These are phyloP conservation scores for Acanthochlamys bracteata DNA, from an alignment of 106 monocot genomes.

Conservation along the genomic window DNA sequence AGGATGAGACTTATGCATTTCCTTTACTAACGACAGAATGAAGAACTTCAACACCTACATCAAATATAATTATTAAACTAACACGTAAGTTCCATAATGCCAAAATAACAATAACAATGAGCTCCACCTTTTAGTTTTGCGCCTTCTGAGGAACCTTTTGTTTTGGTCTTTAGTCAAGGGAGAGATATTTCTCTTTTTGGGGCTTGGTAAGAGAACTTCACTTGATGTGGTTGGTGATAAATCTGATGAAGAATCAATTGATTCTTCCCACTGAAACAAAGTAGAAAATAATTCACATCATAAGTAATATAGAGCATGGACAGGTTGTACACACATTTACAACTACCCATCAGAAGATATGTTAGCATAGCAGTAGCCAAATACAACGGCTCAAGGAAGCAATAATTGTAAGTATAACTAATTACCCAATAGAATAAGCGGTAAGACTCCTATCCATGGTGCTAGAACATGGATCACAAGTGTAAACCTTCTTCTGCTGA, in stretches of 20 bases:
- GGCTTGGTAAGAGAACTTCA: conserved; percentile 13
- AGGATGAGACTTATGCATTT: no score
- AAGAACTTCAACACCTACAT: background rate
- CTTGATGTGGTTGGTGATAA: conserved; percentile 6
- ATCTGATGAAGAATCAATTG: conserved; percentile 14
- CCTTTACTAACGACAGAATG: no score
- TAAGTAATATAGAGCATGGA: background rate
- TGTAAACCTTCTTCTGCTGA: conserved; percentile 8
- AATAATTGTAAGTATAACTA: no score
- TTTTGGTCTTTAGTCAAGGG: conserved; percentile 11
- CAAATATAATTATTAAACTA: background rate
- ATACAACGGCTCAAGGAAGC: no score
- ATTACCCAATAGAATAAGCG: conserved; percentile 37
- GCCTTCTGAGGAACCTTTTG: conserved; percentile 12
- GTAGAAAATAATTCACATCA: background rate
- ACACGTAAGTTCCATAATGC: background rate
- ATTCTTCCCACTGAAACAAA: conserved; percentile 25
- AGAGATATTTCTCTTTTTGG: conserved; percentile 16
- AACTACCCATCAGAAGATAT: no score
- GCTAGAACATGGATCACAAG: conserved; percentile 1
- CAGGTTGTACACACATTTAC: no score
- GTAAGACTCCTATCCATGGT: conserved; percentile 51
- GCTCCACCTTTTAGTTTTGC: conserved; percentile 36
- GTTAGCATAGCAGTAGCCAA: no score
- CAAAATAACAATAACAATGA: conserved; percentile 1